Conservation (phyloP, 768 basidiomycete species). For the Pisolithus marmoratus region DNA sequence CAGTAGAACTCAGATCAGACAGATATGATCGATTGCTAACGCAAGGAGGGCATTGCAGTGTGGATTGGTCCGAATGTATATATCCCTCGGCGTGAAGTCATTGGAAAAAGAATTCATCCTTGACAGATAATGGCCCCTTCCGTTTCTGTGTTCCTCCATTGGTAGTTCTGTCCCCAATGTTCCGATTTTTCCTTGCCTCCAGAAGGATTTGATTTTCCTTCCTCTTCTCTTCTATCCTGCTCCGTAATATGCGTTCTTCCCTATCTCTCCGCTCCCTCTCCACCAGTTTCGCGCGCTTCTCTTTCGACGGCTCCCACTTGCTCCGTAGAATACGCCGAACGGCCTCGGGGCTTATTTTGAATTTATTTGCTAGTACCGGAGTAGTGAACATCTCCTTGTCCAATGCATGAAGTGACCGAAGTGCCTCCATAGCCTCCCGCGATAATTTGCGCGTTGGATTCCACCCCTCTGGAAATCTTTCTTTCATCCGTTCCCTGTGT, state of each 20-base stretch:
- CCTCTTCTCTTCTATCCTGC: conserved; percentile 38
- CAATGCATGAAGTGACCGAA: conserved; percentile 59
- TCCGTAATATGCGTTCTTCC: conserved; percentile 33
- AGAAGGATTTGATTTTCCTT: conserved; percentile 31
- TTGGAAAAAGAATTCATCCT: conserved; percentile 39
- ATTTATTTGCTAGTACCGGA: conserved; percentile 65
- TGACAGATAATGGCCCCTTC: conserved; percentile 23
- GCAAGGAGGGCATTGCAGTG: not conserved
- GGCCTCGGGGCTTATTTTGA: conserved; percentile 77
- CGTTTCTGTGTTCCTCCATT: conserved; percentile 5
- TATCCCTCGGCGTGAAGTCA: conserved; percentile 16
- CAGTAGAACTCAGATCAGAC: too few relatives aligned
- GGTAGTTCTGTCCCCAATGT: conserved; percentile 2
- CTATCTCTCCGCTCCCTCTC: conserved; percentile 45
- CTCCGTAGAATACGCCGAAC: conserved; percentile 75
- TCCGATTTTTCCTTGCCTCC: conserved; percentile 12
- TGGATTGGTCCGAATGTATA: too few relatives aligned
- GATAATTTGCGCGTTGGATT: conserved; percentile 74
- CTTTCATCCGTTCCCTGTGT: conserved; percentile 48
- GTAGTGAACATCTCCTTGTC: conserved; percentile 64
- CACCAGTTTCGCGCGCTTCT: conserved; percentile 44
- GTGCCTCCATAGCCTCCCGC: conserved; percentile 76
- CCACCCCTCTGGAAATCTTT: conserved; percentile 65
- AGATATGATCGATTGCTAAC: not conserved
- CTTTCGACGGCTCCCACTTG: conserved; percentile 58